Evolutionary conservation across 345 rosid genomes (phyloP).

Genomic region (Stellera chamaejasme): DNA sequence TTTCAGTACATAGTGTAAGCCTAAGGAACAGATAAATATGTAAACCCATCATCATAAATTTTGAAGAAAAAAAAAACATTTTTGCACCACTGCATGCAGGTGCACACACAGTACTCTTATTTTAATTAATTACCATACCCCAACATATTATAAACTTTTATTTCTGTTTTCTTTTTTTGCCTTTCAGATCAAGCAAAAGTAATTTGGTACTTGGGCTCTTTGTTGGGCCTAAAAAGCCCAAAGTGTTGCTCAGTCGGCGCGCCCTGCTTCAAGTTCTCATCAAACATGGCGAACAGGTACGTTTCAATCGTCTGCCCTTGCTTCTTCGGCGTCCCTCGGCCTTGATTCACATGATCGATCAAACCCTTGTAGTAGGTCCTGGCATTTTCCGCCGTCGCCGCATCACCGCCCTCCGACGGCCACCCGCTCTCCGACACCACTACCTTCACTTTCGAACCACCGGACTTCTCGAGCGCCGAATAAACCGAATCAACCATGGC

Average conservation of each 20-base stretch:
- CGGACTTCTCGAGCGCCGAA: slow-evolving; percentile 19
- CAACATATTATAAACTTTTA: too few species aligned
- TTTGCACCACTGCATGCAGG: too few species aligned
- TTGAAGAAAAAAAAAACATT: too few species aligned
- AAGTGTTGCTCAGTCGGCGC: slow-evolving; percentile 22
- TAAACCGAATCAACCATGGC: slow-evolving; percentile 25
- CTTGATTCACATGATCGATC: slow-evolving; percentile 19
- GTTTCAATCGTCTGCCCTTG: slow-evolving; percentile 21
- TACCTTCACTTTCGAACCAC: slow-evolving; percentile 9
- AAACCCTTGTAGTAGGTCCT: slow-evolving; percentile 17
- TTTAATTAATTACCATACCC: too few species aligned
- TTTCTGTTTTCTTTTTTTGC: too few species aligned
- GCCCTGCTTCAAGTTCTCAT: slow-evolving; percentile 20
- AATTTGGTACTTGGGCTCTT: slow-evolving; percentile 14
- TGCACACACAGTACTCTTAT: too few species aligned
- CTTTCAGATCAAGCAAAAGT: slow-evolving; percentile 2
- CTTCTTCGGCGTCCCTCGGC: slow-evolving; percentile 31
- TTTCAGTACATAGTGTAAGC: too few species aligned
- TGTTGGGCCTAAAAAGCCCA: slow-evolving; percentile 29
- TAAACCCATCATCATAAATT: too few species aligned
- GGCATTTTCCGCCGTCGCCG: slow-evolving; percentile 15
- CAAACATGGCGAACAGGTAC: slow-evolving; percentile 33
- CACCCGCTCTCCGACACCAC: slow-evolving; percentile 28
- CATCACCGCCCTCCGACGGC: slow-evolving; percentile 20
- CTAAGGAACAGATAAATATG: too few species aligned